phyloP scores from a whole-genome alignment of 176 grass and related monocot genomes.

The Poa pratensis region DNA sequence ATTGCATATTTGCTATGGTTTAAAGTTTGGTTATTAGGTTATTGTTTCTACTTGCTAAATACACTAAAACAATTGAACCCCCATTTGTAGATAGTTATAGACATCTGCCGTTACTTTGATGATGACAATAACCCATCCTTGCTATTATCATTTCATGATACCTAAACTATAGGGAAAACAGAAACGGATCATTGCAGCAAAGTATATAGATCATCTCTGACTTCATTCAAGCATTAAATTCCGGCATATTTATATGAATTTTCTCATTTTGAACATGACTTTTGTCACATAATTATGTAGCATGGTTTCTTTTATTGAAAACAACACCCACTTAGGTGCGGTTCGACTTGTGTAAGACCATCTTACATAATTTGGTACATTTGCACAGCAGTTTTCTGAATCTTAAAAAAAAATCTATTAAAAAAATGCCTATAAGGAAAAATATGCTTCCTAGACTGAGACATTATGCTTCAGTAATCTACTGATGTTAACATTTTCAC shows the following conservation, averaged over 20 bases:
- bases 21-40: neutral
- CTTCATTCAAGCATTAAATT: conserved; percentile 32
- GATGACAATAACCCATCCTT: neutral
- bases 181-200: neutral
- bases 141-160: conserved; percentile 1
- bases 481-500: conserved; percentile 21
- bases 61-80: conserved; percentile 18
- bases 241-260: neutral
- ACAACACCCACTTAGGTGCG: neutral
- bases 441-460: neutral
- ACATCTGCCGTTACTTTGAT: conserved; percentile 17
- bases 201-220: neutral
- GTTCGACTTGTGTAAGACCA: neutral
- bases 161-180: neutral
- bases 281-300: neutral
- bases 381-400: neutral
- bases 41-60: neutral
- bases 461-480: neutral
- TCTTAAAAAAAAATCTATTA: neutral
- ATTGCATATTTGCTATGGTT: conserved; percentile 14
- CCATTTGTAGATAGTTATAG: conserved; percentile 2
- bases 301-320: neutral
- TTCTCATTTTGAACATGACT: conserved; percentile 19
- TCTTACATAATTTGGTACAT: conserved; percentile 15
- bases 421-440: neutral